Percentiles rank a stretch among this genome's conserved stretches.
phyloP scores from a whole-genome alignment of 495 filamentous ascomycete species.

The Penicillium tannophilum region DNA sequence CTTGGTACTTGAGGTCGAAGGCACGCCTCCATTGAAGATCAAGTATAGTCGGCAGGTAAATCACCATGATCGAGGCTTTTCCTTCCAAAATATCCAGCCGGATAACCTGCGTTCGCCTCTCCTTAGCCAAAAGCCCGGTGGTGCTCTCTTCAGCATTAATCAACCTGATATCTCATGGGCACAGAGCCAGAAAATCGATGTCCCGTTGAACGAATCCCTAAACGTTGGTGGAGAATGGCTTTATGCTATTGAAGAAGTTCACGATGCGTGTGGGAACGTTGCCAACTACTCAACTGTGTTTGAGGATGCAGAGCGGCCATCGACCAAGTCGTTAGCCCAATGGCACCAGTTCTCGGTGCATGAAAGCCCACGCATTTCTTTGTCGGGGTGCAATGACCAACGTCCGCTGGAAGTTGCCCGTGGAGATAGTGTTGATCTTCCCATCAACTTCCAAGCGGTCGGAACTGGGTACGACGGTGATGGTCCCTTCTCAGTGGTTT shows the following conservation, averaged over 20 bases:
- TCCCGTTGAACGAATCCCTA: conserved; percentile 88
- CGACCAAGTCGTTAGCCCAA: conserved; percentile 60
- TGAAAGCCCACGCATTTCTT: conserved; percentile 73
- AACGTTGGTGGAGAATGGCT: conserved; percentile 74
- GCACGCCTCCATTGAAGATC: conserved; percentile 88
- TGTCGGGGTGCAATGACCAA: conserved; percentile 73
- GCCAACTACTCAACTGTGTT: conserved; percentile 70
- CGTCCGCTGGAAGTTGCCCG: conserved; percentile 80
- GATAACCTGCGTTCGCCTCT: conserved; percentile 82
- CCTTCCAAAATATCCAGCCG: conserved; percentile 88
- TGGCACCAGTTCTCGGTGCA: conserved; percentile 86
- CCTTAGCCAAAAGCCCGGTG: conserved; percentile 53
- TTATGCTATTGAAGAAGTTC: conserved; percentile 88
- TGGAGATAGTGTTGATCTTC: conserved; percentile 67
- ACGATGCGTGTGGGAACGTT: conserved; percentile 85
- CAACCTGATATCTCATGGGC: conserved; percentile 76
- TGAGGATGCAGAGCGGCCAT: conserved; percentile 59
- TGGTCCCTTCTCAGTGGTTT: conserved; percentile 49
- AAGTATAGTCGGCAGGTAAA: conserved; percentile 88
- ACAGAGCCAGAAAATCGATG: conserved; percentile 66
- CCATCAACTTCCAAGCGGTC: conserved; percentile 66
- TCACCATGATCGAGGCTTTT: conserved; percentile 68
- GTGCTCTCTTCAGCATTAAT: conserved; percentile 54
- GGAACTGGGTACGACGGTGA: conserved; percentile 52
- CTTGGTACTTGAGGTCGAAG: conserved; percentile 76